These are phyloP conservation scores for Hsuehochloa calcarea DNA, from an alignment of 176 grass and related monocot species.

Conservation along the genomic window DNA sequence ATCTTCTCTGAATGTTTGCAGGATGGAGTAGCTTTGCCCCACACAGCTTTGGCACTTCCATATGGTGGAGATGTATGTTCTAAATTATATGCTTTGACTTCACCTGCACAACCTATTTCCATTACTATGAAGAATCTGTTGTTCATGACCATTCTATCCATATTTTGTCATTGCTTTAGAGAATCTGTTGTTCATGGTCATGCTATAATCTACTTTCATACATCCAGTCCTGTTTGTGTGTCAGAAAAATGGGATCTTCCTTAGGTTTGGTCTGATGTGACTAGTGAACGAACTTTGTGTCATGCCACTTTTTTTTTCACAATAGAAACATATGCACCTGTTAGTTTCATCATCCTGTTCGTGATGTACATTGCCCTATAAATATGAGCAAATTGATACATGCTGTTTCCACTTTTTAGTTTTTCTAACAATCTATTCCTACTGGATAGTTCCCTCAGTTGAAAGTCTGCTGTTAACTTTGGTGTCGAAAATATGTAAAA, in stretches of 20 bases:
- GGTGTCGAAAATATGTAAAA: background rate
- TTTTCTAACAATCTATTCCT: background rate
- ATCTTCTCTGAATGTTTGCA: slow-evolving; percentile 41
- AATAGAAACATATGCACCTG: background rate
- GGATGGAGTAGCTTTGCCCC: slow-evolving; percentile 97
- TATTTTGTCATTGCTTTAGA: background rate
- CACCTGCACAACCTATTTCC: background rate
- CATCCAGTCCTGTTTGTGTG: background rate
- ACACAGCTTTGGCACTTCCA: slow-evolving; percentile 74
- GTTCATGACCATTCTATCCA: background rate
- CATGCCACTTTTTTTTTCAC: background rate
- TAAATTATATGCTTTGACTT: background rate
- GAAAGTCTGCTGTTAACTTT: background rate
- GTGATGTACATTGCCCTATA: background rate
- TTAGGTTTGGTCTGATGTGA: background rate
- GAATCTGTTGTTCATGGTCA: background rate
- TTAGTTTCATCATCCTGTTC: slow-evolving; percentile 1
- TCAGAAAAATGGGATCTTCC: background rate
- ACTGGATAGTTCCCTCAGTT: background rate
- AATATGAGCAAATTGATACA: background rate
- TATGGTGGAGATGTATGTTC: slow-evolving; percentile 88
- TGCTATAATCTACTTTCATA: background rate
- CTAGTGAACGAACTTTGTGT: background rate
- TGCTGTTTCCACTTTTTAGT: no score
- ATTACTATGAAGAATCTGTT: background rate